These are phyloP conservation scores for Dipodascus albidus DNA, from an alignment of 805 yeast genomes.

Conservation along the genomic window DNA sequence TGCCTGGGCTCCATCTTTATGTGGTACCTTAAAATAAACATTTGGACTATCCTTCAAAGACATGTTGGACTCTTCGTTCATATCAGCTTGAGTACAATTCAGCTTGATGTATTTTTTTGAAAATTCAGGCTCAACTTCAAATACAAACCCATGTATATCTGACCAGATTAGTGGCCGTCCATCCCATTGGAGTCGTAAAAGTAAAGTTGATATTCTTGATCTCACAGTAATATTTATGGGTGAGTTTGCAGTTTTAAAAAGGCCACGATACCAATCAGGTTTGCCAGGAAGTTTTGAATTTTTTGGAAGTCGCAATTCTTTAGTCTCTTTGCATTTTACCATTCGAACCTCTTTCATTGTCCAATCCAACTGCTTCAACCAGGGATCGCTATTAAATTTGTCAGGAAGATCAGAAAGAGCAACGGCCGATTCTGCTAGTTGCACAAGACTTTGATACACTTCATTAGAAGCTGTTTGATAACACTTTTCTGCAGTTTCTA, in stretches of 20 bases:
- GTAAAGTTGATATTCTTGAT: slow-evolving; percentile 63
- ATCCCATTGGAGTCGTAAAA: slow-evolving; percentile 77
- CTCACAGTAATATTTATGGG: slow-evolving; percentile 55
- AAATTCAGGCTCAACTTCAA: slow-evolving; percentile 38
- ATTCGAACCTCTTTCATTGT: slow-evolving; percentile 43
- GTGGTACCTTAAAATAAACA: slow-evolving; percentile 64
- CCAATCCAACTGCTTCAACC: slow-evolving; percentile 92
- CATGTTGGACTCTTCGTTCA: slow-evolving; percentile 11
- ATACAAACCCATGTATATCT: slow-evolving; percentile 79
- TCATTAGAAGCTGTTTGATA: slow-evolving; percentile 47
- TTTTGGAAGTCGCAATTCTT: slow-evolving; percentile 29
- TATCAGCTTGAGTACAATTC: slow-evolving; percentile 25
- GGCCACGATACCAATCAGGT: slow-evolving; percentile 84
- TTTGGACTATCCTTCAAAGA: slow-evolving; percentile 22
- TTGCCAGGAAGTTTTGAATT: slow-evolving; percentile 77
- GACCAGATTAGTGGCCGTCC: slow-evolving; percentile 75
- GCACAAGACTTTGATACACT: slow-evolving; percentile 47
- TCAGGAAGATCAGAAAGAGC: slow-evolving; percentile 32
- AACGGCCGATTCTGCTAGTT: slow-evolving; percentile 51
- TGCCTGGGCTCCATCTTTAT: slow-evolving; percentile 66
- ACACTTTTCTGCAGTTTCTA: slow-evolving; percentile 53
- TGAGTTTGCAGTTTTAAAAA: slow-evolving; percentile 29
- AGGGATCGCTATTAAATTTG: slow-evolving; percentile 54
- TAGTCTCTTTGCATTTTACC: slow-evolving; percentile 57
- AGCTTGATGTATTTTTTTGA: slow-evolving; percentile 24